Evolutionary conservation across 768 basidiomycete species (phyloP), one percentile per base, ranked within the genome.

Genomic region (Termitomyces sp.): DNA sequence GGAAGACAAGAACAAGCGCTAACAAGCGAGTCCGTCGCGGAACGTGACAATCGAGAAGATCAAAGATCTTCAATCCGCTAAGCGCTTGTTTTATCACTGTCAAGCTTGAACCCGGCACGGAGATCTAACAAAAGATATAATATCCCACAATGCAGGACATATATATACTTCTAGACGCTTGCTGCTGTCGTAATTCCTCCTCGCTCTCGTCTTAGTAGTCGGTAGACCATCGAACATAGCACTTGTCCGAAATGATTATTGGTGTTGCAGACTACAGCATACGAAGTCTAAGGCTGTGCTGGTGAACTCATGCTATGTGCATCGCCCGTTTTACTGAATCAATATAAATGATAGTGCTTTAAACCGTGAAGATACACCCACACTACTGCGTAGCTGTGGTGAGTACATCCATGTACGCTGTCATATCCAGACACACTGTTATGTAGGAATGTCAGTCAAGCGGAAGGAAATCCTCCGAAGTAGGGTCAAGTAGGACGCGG

Each of bases 1-100:
- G 52, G 63, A 52, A 58, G 63, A 55, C 28, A 55, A 60, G 46
- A 60, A 55, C 52, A 57, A 65, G 65, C 62, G 59, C 55, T 55
- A 39, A 58, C 57, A 59, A 60, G 66, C 60, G 57, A 46, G 39
- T 58, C 32, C 38, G 20, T 35, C 59, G 53, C 52, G 64, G 68
- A 69, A 68, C 68, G 67, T 67, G 70, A 71, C 70, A 66, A 65
- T 13, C 48, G 42, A 57, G 50, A 44, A 52, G 60, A 60, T 66
- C 60, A 59, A 55, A 65, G 24, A 49, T 51, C 13, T 18, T 33
- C 40, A 20, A 32, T 24, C 55, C 2, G 6, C 22, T 22, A 13
- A 22, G 22, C 20, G 42, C 28, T 15, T 33, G 18, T 28, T 42
- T 42, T 54, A 48, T 42, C 12, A 28, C 28, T 49, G 28, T 52